phyloP scores from a whole-genome alignment of 2,329 filamentous ascomycete genomes.

The Fusarium scirpi region DNA sequence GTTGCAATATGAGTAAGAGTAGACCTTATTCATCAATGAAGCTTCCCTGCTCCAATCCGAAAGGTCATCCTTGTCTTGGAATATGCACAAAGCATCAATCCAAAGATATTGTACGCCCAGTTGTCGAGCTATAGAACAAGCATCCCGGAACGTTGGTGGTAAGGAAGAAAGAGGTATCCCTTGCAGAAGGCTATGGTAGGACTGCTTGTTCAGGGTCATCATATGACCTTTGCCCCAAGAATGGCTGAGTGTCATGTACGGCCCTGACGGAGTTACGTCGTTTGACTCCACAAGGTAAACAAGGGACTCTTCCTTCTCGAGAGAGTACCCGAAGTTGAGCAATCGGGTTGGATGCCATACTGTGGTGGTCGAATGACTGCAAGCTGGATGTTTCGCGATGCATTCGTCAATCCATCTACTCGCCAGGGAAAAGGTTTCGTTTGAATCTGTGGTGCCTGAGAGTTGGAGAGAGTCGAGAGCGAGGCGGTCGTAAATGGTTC shows the following conservation, averaged over 20 bases:
- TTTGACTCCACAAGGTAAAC: background rate
- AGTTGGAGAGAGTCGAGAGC: background rate
- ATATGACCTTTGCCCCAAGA: background rate
- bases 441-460: background rate
- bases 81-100: slow-evolving; percentile 1
- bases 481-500: background rate
- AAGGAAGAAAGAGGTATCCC: background rate
- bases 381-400: background rate
- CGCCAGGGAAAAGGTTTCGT: background rate
- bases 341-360: background rate
- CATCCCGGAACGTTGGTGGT: background rate
- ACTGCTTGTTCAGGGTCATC: background rate
- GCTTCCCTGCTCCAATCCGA: background rate
- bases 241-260: background rate
- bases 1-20: background rate
- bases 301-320: background rate
- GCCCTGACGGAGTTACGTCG: background rate
- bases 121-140: background rate
- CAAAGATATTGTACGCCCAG: background rate
- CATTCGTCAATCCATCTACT: background rate
- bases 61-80: background rate
- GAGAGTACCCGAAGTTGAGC: background rate
- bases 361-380: background rate
- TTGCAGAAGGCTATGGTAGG: background rate
- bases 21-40: background rate